Evolutionary conservation across 2,329 filamentous ascomycete genomes (phyloP).

Genomic region (Botryotinia narcissicola): DNA sequence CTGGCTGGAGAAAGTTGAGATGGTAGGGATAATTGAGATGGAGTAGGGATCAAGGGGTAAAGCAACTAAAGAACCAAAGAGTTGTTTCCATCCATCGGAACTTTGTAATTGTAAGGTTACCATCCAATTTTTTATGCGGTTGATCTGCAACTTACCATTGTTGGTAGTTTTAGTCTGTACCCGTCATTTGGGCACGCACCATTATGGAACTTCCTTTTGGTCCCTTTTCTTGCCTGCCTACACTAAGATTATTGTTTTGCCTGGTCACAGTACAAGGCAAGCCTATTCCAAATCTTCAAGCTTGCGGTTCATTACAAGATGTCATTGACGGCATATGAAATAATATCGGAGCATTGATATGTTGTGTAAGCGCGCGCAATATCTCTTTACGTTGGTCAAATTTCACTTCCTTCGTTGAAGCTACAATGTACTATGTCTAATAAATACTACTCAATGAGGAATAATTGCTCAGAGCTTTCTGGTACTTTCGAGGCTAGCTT

Average conservation of each 20-base stretch:
- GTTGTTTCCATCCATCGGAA: slow-evolving; percentile 14
- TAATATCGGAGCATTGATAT: background rate
- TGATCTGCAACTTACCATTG: background rate
- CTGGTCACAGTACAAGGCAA: slow-evolving; percentile 3
- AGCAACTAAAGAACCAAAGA: background rate
- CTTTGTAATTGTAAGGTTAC: background rate
- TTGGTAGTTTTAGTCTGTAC: slow-evolving; percentile 1
- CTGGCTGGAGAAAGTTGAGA: slow-evolving; percentile 13
- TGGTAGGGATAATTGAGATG: slow-evolving; percentile 10
- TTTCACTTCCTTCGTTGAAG: background rate
- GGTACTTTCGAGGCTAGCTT: background rate
- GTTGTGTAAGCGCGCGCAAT: slow-evolving; percentile 21
- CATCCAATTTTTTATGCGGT: background rate
- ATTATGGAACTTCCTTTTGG: background rate
- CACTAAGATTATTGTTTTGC: background rate
- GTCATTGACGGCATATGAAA: background rate
- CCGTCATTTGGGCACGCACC: background rate
- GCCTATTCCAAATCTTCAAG: background rate
- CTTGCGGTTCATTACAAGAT: background rate
- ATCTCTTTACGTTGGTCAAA: background rate
- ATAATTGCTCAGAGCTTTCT: background rate
- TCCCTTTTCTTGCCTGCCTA: slow-evolving; percentile 14
- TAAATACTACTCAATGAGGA: background rate
- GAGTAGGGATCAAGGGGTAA: slow-evolving; percentile 15
- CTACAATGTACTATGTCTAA: background rate